Base-by-base conservation (phyloP, 192 early-diverging fungal species). In the Coemansia sp. region DNA sequence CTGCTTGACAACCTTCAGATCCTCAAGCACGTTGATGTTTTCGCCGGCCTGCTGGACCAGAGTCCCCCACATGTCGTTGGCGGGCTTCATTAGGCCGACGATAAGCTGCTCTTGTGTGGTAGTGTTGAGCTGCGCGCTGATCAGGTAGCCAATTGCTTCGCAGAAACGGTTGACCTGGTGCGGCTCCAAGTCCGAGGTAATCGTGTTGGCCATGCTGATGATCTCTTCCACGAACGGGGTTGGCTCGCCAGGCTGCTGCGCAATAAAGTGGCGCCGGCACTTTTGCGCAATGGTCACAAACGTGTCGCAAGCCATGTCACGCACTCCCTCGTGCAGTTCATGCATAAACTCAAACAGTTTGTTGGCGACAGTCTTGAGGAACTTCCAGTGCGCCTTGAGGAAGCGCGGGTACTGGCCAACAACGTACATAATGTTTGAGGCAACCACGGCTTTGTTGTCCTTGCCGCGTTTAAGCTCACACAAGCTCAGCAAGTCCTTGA, bases 361-460 rank as follows among this genome's bases (percentile, higher is more conserved):
- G 90, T 98, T 99, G 61, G 97, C 95, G 10, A 99, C 97, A 1
- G 97, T 99, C 88, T 99, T 99, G 74, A 99, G 86, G 85, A 99
- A 99, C 82, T 97, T 97, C 97, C 97, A 99, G 69, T 99, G 97
- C 3, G 95, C 94, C 70, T 98, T 99, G 63, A 99, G 85, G 85
- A 99, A 99, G n/a, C 97, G 90, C 50, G 97, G 97, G 71, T 99
- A 99, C 82, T 99, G 97, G 15, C 97, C 97, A n/a, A 99, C 97
- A 64, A 97, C 93, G 68, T 99, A 99, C 97, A 99, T 99, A 62
- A 99, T 99, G 76, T 99, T 98, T 32, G 95, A 94, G 0, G 97
- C 97, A 17, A 98, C 95, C 26, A 99, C 93, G 5, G 97, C 97
- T 84, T 99, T 99, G 84, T 99, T 99, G 66, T 98, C 97, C 83